Evolutionary conservation across 192 early-diverging fungal species (phyloP).

Genomic region (Coemansia erecta): DNA sequence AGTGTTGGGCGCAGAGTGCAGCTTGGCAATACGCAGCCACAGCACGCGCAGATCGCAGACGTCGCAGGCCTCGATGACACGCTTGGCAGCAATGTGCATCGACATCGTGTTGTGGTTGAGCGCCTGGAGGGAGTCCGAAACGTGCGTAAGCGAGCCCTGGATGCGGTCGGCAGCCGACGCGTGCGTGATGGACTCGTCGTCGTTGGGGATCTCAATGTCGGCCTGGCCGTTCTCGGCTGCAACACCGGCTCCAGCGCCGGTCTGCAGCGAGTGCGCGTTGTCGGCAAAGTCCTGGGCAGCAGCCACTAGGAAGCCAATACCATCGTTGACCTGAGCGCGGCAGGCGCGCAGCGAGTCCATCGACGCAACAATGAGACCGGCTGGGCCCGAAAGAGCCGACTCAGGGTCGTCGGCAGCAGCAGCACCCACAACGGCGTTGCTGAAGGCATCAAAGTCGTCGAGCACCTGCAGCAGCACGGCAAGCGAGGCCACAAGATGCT

Average conservation of each 20-base stretch:
- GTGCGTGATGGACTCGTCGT: constrained; percentile 4
- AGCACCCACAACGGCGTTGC: constrained; percentile 25
- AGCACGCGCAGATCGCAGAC: constrained; percentile 51
- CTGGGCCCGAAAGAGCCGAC: constrained; percentile 29
- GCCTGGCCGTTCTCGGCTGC: constrained; percentile 23
- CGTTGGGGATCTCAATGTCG: constrained; percentile 33
- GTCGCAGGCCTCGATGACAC: constrained; percentile 52
- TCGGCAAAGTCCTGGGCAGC: constrained; percentile 52
- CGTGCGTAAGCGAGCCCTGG: constrained; percentile 20
- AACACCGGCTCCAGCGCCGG: neutral
- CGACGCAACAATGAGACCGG: constrained; percentile 17
- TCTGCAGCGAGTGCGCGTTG: constrained; percentile 9
- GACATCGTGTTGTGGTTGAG: constrained; percentile 53
- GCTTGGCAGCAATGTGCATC: constrained; percentile 49
- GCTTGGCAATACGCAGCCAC: constrained; percentile 47
- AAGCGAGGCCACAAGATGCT: constrained; percentile 44
- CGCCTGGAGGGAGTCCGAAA: constrained; percentile 35
- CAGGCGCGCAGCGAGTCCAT: constrained; percentile 30
- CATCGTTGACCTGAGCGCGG: constrained; percentile 41
- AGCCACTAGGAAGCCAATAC: constrained; percentile 42
- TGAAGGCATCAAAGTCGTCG: constrained; percentile 50
- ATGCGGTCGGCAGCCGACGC: constrained; percentile 18
- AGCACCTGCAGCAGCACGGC: constrained; percentile 52
- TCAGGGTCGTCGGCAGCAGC: constrained; percentile 31
- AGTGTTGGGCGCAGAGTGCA: constrained; percentile 28